Percentiles rank a stretch among this genome's conserved stretches.
Conservation (phyloP, 129 eudicot genomes). For the Tagetes erecta region DNA sequence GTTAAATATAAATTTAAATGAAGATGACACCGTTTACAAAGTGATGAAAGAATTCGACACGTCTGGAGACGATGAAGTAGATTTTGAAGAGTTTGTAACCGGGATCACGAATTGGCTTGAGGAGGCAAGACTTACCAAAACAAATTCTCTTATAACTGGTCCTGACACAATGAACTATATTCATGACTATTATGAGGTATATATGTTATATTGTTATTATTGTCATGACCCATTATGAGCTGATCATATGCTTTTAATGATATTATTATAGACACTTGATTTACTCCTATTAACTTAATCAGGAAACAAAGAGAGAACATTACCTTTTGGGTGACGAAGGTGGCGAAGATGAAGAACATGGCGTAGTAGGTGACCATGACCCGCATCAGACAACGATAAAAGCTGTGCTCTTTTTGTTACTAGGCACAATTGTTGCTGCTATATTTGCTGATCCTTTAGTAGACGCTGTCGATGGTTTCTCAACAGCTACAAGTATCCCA, state of each 20-base stretch:
- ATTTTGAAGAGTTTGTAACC: constrained; percentile 40
- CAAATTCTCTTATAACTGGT: constrained; percentile 27
- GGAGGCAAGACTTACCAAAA: constrained; percentile 44
- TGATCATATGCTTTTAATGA: background rate
- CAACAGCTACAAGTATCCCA: constrained; percentile 75
- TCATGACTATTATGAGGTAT: constrained; percentile 23
- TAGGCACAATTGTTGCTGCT: constrained; percentile 78
- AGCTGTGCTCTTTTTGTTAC: constrained; percentile 54
- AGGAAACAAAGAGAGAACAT: constrained; percentile 68
- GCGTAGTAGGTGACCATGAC: constrained; percentile 32
- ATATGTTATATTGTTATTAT: background rate
- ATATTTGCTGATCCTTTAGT: constrained; percentile 85
- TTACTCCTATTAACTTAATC: constrained; percentile 9
- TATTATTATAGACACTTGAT: background rate
- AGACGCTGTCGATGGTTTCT: constrained; percentile 70
- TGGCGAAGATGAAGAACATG: constrained; percentile 51
- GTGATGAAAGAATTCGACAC: constrained; percentile 71
- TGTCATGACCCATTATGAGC: background rate
- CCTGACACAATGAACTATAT: constrained; percentile 44
- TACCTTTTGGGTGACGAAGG: constrained; percentile 52
- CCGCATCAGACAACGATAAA: constrained; percentile 52
- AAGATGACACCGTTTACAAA: constrained; percentile 50
- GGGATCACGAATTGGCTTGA: constrained; percentile 61
- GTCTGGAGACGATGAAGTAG: constrained; percentile 42
- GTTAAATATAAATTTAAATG: constrained; percentile 51